These are phyloP conservation scores for Leonotis leonurus DNA, from an alignment of 257 asterid species.

Conservation along the genomic window DNA sequence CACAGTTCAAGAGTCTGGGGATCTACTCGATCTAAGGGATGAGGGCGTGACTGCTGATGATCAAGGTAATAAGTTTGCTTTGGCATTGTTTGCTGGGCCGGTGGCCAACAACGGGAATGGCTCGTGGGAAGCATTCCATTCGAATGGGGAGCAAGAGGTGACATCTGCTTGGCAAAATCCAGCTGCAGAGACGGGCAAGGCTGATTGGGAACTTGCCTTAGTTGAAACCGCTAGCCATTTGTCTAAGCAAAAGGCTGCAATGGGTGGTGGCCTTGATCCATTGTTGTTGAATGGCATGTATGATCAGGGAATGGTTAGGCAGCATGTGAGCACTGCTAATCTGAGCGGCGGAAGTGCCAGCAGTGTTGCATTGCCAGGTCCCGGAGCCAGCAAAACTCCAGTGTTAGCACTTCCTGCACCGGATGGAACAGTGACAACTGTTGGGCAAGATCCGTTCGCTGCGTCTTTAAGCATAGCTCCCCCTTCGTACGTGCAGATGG, in stretches of 20 bases:
- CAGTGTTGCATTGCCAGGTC: constrained; percentile 65
- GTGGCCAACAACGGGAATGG: constrained; percentile 33
- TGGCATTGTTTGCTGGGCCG: constrained; percentile 70
- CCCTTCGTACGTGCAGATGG: constrained; percentile 75
- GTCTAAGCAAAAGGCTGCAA: no score
- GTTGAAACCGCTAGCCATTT: constrained; percentile 69
- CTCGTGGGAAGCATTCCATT: no score
- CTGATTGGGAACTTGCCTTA: constrained; percentile 81
- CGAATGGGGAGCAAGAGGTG: constrained; percentile 44
- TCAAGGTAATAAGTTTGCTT: constrained; percentile 71
- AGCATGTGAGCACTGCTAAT: constrained; percentile 45
- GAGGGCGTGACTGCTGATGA: constrained; percentile 73
- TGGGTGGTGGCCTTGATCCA: constrained; percentile 81
- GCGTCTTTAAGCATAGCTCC: constrained; percentile 69
- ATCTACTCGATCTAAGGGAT: constrained; percentile 68
- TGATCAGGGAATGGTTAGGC: constrained; percentile 72
- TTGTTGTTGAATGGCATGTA: constrained; percentile 72
- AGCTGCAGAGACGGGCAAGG: constrained; percentile 73
- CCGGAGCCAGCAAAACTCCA: constrained; percentile 45
- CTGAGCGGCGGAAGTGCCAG: constrained; percentile 70
- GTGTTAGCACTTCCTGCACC: no score
- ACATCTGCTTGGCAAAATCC: constrained; percentile 92
- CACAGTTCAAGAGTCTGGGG: constrained; percentile 34
- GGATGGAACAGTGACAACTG: constrained; percentile 44
- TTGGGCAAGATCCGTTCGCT: constrained; percentile 69